A percentile compares a stretch with the other conserved stretches of the same genome.
These are phyloP conservation scores for Plasmodium vivax DNA, from an alignment of 169 alveolate genomes.

Conservation along the genomic window DNA sequence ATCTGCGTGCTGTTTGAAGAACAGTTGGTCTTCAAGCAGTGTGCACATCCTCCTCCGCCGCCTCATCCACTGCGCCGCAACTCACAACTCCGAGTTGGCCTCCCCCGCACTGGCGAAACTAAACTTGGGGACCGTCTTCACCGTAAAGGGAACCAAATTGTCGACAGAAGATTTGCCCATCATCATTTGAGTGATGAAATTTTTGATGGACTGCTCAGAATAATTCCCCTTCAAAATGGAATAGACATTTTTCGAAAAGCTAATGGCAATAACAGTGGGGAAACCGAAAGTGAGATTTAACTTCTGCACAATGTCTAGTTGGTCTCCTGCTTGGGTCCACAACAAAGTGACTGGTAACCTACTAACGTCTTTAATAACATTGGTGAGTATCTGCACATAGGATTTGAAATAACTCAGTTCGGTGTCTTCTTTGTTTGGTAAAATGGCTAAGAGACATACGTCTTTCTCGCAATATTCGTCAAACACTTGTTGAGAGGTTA, in stretches of 20 bases:
- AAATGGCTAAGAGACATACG: constrained; percentile 90
- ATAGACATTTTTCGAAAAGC: constrained; percentile 80
- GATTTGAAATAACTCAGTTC: constrained; percentile 87
- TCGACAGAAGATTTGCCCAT: constrained; percentile 71
- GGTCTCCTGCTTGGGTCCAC: constrained; percentile 94
- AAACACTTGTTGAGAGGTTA: constrained; percentile 76
- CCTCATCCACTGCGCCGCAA: not conserved
- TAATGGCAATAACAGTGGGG: constrained; percentile 92
- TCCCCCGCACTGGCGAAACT: not conserved
- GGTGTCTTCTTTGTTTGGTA: constrained; percentile 92
- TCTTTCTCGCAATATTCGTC: constrained; percentile 84
- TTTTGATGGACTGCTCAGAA: constrained; percentile 70
- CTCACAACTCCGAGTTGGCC: constrained; percentile 22
- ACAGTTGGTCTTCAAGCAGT: not conserved
- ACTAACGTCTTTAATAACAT: constrained; percentile 84
- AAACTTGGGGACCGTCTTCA: constrained; percentile 42
- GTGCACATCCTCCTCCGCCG: not conserved
- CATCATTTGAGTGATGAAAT: constrained; percentile 74
- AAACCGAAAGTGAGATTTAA: constrained; percentile 90
- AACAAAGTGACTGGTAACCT: constrained; percentile 88
- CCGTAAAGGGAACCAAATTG: constrained; percentile 58
- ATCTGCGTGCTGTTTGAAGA: not conserved
- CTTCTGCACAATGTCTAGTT: constrained; percentile 89
- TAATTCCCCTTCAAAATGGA: constrained; percentile 70
- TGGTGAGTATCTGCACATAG: constrained; percentile 83